A percentile compares a stretch with the other conserved stretches of the same genome.
These are phyloP conservation scores for Mycotypha africana DNA, from an alignment of 371 early-diverging fungal species.

Conservation along the genomic window DNA sequence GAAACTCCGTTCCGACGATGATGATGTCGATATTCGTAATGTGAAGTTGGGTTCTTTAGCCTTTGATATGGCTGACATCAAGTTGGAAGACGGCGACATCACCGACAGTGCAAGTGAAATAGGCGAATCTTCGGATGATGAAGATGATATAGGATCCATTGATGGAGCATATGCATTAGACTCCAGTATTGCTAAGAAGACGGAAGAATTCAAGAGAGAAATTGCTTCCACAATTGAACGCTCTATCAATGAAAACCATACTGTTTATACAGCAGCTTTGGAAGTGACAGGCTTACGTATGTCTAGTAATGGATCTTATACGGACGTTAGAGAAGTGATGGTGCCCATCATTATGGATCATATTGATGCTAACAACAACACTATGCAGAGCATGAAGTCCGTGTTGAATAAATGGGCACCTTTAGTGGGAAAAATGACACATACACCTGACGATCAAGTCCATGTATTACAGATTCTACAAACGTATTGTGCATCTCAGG, in stretches of 20 bases:
- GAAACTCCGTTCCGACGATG: slow-evolving; percentile 35
- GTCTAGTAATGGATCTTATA: slow-evolving; percentile 81
- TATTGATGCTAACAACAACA: slow-evolving; percentile 45
- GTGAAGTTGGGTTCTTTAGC: slow-evolving; percentile 41
- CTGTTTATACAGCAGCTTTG: slow-evolving; percentile 70
- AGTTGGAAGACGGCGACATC: slow-evolving; percentile 29
- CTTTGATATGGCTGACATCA: slow-evolving; percentile 37
- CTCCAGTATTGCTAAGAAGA: slow-evolving; percentile 27
- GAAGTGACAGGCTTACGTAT: slow-evolving; percentile 91
- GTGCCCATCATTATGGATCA: slow-evolving; percentile 61
- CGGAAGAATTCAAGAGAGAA: slow-evolving; percentile 75
- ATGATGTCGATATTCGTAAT: slow-evolving; percentile 44
- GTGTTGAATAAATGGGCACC: slow-evolving; percentile 67
- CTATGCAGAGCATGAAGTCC: slow-evolving; percentile 28
- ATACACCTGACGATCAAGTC: slow-evolving; percentile 71
- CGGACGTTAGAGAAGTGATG: slow-evolving; percentile 70
- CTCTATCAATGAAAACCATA: slow-evolving; percentile 73
- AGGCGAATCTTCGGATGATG: slow-evolving; percentile 50
- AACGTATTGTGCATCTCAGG: slow-evolving; percentile 42
- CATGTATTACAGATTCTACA: slow-evolving; percentile 65
- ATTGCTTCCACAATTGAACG: slow-evolving; percentile 74
- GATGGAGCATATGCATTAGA: slow-evolving; percentile 31
- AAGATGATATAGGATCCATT: slow-evolving; percentile 30
- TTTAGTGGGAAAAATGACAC: slow-evolving; percentile 67
- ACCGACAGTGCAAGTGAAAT: slow-evolving; percentile 54